Evolutionary conservation across 2,329 filamentous ascomycete species (phyloP).

Genomic region (Tolypocladium tundrense): DNA sequence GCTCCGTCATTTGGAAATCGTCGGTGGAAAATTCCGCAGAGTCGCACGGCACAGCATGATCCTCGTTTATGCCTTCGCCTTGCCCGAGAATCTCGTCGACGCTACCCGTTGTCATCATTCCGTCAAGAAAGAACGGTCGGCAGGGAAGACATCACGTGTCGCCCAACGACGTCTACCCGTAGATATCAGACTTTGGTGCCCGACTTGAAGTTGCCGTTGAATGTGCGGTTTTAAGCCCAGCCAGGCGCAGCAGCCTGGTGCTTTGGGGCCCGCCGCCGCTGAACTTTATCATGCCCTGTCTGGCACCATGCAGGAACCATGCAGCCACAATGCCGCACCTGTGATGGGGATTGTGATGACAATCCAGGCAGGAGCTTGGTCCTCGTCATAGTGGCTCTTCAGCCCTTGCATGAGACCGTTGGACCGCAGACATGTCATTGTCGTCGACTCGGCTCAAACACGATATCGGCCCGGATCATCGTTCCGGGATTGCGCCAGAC

Average conservation of each 20-base stretch:
- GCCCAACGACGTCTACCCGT: not conserved
- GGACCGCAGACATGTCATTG: not conserved
- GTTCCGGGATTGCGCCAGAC: not conserved
- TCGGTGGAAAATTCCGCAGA: not conserved
- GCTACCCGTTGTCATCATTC: not conserved
- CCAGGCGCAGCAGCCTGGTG: not conserved
- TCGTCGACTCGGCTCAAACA: not conserved
- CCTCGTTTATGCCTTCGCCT: not conserved
- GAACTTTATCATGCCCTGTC: not conserved
- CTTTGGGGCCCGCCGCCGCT: not conserved
- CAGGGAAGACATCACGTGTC: not conserved
- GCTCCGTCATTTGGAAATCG: not conserved
- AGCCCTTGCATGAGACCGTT: not conserved
- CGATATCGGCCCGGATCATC: not conserved
- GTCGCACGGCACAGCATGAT: not conserved
- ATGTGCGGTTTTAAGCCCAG: no score
- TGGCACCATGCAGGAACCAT: slow-evolving; percentile 1
- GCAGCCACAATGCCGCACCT: not conserved
- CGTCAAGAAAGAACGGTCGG: not conserved
- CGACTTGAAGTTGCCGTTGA: not conserved
- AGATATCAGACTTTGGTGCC: not conserved
- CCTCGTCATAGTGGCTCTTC: not conserved
- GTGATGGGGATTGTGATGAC: not conserved
- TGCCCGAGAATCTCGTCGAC: not conserved
- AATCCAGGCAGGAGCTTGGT: not conserved